Evolutionary conservation across 2,329 filamentous ascomycete genomes (phyloP).

Genomic region (Ophiostoma montium): DNA sequence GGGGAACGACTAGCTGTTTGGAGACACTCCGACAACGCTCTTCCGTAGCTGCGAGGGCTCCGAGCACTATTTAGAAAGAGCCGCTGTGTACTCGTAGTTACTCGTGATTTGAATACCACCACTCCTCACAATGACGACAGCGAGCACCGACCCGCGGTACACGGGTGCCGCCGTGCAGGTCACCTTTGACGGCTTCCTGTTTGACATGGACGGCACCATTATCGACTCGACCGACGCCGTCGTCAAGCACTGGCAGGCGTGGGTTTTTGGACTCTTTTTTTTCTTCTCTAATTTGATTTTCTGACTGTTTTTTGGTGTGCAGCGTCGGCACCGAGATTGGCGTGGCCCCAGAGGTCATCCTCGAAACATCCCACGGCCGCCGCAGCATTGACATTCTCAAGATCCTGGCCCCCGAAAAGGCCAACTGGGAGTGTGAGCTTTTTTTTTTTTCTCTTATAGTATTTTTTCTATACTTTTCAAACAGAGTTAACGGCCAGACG

Average conservation of each 20-base stretch:
- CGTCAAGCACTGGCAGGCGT: conserved; percentile 63
- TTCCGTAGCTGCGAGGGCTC: neutral
- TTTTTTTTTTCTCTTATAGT: conserved; percentile 14
- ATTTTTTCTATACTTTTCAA: too few species aligned
- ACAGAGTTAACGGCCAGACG: conserved; percentile 37
- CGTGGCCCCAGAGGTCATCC: conserved; percentile 69
- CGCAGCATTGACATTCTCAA: conserved; percentile 76
- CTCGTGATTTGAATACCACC: neutral
- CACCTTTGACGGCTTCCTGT: conserved; percentile 43
- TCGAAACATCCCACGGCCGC: conserved; percentile 82
- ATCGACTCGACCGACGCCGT: conserved; percentile 71
- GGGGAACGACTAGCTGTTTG: conserved; percentile 1
- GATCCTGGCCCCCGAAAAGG: conserved; percentile 67
- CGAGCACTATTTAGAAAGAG: too few species aligned
- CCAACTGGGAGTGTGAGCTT: conserved; percentile 80
- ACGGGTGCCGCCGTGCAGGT: conserved; percentile 29
- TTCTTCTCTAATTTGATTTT: neutral
- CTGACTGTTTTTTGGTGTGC: neutral
- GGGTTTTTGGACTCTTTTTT: conserved; percentile 15
- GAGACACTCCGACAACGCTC: conserved; percentile 9
- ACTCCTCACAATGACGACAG: conserved; percentile 5
- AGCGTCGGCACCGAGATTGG: conserved; percentile 75
- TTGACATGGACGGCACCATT: conserved; percentile 73
- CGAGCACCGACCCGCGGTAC: conserved; percentile 14
- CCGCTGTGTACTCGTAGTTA: neutral